Percentiles rank a stretch among this genome's conserved stretches.
phyloP scores from a whole-genome alignment of 176 grass and related monocot species.

The Oryza nivara region DNA sequence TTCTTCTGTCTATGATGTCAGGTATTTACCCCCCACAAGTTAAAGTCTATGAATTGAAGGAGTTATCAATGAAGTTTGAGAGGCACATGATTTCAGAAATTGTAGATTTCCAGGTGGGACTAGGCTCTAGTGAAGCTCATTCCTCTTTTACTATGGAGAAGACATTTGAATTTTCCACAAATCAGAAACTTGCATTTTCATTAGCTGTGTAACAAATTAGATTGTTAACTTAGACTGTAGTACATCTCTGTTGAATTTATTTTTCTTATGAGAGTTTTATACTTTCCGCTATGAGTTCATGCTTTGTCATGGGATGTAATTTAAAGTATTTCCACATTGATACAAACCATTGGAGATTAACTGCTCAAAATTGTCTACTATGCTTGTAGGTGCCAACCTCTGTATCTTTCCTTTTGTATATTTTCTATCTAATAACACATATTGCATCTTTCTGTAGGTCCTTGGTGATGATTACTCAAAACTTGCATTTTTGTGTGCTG shows the following conservation, averaged over 20 bases:
- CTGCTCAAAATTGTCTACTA: not conserved
- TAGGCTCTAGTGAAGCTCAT: not conserved
- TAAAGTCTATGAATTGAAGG: constrained; percentile 87
- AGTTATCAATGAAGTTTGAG: constrained; percentile 94
- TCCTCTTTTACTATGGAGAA: not conserved
- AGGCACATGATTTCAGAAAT: constrained; percentile 91
- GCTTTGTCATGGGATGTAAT: no score
- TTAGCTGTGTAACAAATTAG: not conserved
- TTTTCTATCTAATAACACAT: constrained; percentile 23
- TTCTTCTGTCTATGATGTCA: constrained; percentile 36
- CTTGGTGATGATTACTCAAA: constrained; percentile 90
- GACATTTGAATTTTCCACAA: constrained; percentile 6
- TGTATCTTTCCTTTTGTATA: constrained; percentile 16
- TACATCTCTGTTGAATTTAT: not conserved
- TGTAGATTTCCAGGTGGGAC: constrained; percentile 78
- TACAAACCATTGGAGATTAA: not conserved
- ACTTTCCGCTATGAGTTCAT: no score
- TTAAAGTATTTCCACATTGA: not conserved
- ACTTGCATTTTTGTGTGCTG: constrained; percentile 85
- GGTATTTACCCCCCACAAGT: constrained; percentile 95
- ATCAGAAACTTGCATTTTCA: not conserved
- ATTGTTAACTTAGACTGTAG: not conserved
- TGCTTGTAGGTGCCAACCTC: not conserved
- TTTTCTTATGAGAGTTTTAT: not conserved
- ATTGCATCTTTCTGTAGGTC: constrained; percentile 58